Evolutionary conservation across 768 basidiomycete genomes (phyloP).

Genomic region (Naganishia randhawae): DNA sequence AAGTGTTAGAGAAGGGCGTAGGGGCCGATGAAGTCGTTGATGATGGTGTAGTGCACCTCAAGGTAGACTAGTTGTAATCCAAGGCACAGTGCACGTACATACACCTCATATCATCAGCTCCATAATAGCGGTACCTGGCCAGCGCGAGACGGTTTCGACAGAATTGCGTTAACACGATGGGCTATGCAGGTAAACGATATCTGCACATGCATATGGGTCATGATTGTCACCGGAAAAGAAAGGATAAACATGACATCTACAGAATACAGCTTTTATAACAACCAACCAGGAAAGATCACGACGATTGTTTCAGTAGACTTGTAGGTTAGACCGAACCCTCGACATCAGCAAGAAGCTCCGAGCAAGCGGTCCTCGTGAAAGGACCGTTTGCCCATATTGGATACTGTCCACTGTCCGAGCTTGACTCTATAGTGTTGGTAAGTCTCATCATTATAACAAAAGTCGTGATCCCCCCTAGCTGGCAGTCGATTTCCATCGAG

Average conservation of each 20-base stretch:
- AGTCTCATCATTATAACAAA: slow-evolving; percentile 31
- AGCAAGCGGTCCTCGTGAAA: neutral
- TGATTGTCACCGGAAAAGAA: no score
- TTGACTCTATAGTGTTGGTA: slow-evolving; percentile 33
- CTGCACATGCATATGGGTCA: no score
- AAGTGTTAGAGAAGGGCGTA: neutral
- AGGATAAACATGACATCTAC: no score
- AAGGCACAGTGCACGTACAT: no score
- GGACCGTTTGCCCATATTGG: slow-evolving; percentile 8
- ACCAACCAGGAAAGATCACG: slow-evolving; percentile 9
- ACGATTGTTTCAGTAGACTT: slow-evolving; percentile 26
- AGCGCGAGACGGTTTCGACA: no score
- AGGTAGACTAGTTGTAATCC: slow-evolving; percentile 6
- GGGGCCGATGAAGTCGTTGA: neutral
- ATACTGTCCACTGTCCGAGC: slow-evolving; percentile 29
- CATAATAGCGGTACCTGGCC: no score
- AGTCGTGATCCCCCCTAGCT: slow-evolving; percentile 2
- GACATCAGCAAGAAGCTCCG: slow-evolving; percentile 30
- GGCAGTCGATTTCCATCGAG: neutral
- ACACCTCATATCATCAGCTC: no score
- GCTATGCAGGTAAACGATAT: no score
- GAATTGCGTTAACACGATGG: no score
- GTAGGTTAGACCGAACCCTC: slow-evolving; percentile 30
- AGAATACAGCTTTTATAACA: neutral
- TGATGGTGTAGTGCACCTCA: slow-evolving; percentile 5